A percentile compares a stretch with the other conserved stretches of the same genome.
These are phyloP conservation scores for Plasmodium knowlesi DNA, from an alignment of 169 alveolate species.

Conservation along the genomic window DNA sequence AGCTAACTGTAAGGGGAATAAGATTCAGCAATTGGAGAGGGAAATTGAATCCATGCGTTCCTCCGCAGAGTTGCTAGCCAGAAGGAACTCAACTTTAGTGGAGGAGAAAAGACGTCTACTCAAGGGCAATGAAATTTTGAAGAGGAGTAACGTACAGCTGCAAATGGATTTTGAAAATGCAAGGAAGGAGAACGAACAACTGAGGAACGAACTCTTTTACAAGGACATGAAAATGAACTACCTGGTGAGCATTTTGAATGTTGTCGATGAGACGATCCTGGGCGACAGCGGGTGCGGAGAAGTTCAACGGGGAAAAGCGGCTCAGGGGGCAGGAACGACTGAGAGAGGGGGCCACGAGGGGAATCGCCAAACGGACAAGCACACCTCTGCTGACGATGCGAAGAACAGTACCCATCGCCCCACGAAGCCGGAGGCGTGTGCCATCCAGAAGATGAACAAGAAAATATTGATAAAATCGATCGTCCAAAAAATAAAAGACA, in stretches of 20 bases:
- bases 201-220: slow-evolving; percentile 33
- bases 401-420: not conserved
- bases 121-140: not conserved
- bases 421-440: not conserved
- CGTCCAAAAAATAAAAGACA: slow-evolving; percentile 54
- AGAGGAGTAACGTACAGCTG: slow-evolving; percentile 15
- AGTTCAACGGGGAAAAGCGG: not conserved
- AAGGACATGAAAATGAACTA: slow-evolving; percentile 63
- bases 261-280: slow-evolving; percentile 45
- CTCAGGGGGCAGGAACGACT: not conserved
- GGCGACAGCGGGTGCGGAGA: not conserved
- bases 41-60: slow-evolving; percentile 1
- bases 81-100: not conserved
- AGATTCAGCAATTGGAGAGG: slow-evolving; percentile 30
- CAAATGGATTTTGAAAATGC: slow-evolving; percentile 36
- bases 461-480: slow-evolving; percentile 72
- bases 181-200: slow-evolving; percentile 14
- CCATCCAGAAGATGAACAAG: slow-evolving; percentile 63
- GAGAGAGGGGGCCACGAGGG: not conserved
- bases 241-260: slow-evolving; percentile 31
- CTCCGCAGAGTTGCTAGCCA: not conserved
- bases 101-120: slow-evolving; percentile 24
- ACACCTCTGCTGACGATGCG: not conserved
- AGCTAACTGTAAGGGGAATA: slow-evolving; percentile 22
- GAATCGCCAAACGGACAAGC: not conserved